These are phyloP conservation scores for Serendipita vermifera DNA, from an alignment of 768 basidiomycete genomes.

Conservation along the genomic window DNA sequence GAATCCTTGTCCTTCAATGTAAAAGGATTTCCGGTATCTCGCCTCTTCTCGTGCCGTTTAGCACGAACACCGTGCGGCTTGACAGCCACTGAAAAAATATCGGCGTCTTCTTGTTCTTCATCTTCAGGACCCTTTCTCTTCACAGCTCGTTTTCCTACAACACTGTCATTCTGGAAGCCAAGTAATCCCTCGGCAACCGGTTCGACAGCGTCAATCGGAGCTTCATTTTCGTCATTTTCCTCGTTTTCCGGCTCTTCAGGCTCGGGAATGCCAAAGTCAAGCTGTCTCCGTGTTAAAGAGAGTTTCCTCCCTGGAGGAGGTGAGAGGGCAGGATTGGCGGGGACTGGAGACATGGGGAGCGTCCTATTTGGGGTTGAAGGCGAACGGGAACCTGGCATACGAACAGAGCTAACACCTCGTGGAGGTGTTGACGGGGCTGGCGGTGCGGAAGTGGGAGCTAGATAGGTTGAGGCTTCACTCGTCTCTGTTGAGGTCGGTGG, in stretches of 20 bases:
- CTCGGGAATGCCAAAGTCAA: conserved; percentile 1
- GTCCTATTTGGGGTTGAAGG: background rate
- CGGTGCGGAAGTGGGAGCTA: background rate
- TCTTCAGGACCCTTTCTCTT: conserved; percentile 9
- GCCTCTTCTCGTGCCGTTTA: background rate
- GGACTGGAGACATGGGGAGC: conserved; percentile 3
- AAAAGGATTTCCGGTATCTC: conserved; percentile 9
- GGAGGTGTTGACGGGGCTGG: background rate
- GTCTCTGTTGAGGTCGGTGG: background rate
- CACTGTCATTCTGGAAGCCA: background rate
- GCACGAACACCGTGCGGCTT: background rate
- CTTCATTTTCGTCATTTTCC: background rate
- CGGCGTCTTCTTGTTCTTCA: no score
- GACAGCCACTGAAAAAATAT: background rate
- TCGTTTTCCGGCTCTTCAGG: background rate
- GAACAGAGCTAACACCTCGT: background rate
- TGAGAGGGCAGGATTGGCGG: conserved; percentile 4
- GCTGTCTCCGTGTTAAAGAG: background rate
- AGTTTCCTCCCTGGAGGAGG: background rate
- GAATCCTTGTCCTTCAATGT: conserved; percentile 3
- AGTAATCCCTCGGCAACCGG: background rate
- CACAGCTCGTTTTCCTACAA: background rate
- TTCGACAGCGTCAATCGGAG: no score
- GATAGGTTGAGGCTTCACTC: background rate
- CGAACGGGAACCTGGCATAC: background rate